These are phyloP conservation scores for Wallacemonas sp. DNA, from an alignment of 208 protist species.

Conservation along the genomic window DNA sequence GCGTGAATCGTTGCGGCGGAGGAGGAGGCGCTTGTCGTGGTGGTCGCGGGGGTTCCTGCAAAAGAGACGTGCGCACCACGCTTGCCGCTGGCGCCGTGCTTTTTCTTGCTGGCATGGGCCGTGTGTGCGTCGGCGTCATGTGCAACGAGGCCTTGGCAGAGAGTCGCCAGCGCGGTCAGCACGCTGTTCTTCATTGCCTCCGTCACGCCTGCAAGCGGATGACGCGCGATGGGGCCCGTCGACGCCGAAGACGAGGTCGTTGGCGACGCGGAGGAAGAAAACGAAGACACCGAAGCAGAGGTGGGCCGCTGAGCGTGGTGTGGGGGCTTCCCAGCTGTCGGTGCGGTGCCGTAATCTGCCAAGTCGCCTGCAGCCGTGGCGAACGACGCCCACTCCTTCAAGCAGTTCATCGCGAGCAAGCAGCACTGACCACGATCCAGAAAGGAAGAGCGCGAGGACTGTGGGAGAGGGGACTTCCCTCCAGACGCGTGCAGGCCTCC, in stretches of 20 bases:
- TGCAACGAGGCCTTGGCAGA: constrained; percentile 7
- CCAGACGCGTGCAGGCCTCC: too few species aligned
- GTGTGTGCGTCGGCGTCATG: background rate
- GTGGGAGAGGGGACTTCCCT: too few species aligned
- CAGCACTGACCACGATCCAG: constrained; percentile 22
- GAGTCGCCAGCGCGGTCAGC: background rate
- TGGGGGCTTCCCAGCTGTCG: background rate
- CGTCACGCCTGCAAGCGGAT: constrained; percentile 6
- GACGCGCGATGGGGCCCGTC: background rate
- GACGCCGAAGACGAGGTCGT: background rate
- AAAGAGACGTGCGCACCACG: background rate
- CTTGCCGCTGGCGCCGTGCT: background rate
- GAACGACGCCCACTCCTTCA: constrained; percentile 31
- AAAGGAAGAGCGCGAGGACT: constrained; percentile 9
- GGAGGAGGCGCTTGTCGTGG: background rate
- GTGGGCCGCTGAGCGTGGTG: background rate
- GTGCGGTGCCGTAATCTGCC: background rate
- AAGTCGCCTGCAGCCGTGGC: background rate
- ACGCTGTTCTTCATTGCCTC: constrained; percentile 8
- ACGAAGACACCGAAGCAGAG: constrained; percentile 2
- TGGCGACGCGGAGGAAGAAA: background rate
- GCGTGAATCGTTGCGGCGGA: background rate
- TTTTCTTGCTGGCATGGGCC: background rate
- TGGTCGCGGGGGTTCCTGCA: background rate
- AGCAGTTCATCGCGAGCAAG: constrained; percentile 25